Percentiles rank a stretch among this genome's conserved stretches.
These are phyloP conservation scores for Camptophora hylomeconis DNA, from an alignment of 2,329 filamentous ascomycete species.

Conservation along the genomic window DNA sequence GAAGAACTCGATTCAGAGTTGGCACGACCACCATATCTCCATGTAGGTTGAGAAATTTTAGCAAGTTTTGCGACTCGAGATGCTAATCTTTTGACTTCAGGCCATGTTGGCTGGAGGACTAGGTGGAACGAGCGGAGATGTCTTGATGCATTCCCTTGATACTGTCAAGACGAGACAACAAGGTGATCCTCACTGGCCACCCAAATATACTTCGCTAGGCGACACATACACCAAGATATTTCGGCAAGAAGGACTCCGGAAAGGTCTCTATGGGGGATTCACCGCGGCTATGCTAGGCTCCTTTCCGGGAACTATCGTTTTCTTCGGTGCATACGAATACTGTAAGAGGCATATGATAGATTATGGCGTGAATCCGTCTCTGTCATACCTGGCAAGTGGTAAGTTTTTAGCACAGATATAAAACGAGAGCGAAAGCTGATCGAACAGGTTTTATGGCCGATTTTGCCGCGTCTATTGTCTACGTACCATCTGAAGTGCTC, in stretches of 20 bases:
- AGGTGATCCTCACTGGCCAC: constrained; percentile 82
- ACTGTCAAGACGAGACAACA: constrained; percentile 98
- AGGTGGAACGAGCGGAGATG: constrained; percentile 84
- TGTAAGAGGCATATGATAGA: constrained; percentile 87
- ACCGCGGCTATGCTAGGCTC: constrained; percentile 81
- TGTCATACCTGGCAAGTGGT: constrained; percentile 81
- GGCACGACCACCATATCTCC: constrained; percentile 46
- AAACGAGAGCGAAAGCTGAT: not conserved
- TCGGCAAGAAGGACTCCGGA: constrained; percentile 74
- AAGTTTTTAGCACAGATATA: constrained; percentile 17
- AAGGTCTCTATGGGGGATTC: constrained; percentile 88
- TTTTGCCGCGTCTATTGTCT: constrained; percentile 78
- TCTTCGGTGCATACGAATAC: constrained; percentile 94
- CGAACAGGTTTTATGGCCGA: constrained; percentile 75
- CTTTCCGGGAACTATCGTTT: constrained; percentile 84
- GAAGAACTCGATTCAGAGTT: constrained; percentile 16
- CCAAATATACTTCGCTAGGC: constrained; percentile 82
- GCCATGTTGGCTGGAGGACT: constrained; percentile 91
- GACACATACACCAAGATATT: constrained; percentile 88
- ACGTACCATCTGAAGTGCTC: constrained; percentile 92
- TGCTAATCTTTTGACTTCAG: constrained; percentile 34
- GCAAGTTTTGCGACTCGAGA: constrained; percentile 8
- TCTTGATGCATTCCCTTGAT: constrained; percentile 97
- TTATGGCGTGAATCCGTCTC: constrained; percentile 61
- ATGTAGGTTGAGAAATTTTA: constrained; percentile 37